Conservation (phyloP, 345 rosid genomes). For the Barbarea vulgaris region DNA sequence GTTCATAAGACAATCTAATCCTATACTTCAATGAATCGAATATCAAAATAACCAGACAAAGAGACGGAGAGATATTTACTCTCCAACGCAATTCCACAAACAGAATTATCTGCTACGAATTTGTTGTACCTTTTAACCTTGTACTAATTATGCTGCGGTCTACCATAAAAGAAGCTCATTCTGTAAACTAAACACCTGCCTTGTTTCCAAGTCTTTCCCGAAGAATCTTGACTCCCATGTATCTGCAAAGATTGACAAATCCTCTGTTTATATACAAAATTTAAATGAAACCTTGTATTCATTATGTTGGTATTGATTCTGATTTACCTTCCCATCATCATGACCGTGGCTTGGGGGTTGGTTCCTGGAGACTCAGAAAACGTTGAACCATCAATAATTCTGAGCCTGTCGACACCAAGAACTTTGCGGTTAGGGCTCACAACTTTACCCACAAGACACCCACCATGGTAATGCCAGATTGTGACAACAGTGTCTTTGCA, state of each 20-base stretch:
- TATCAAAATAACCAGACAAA: constrained; percentile 28
- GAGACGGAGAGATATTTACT: not conserved
- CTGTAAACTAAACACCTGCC: constrained; percentile 50
- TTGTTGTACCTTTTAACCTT: constrained; percentile 6
- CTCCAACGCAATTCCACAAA: constrained; percentile 24
- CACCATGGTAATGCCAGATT: constrained; percentile 98
- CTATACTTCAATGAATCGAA: constrained; percentile 36
- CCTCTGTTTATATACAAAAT: constrained; percentile 10
- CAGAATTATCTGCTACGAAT: constrained; percentile 20
- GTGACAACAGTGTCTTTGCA: constrained; percentile 92
- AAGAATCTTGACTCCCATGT: constrained; percentile 86
- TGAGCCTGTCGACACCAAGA: constrained; percentile 69
- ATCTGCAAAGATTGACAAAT: constrained; percentile 55
- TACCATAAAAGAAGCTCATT: not conserved
- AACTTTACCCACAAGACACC: constrained; percentile 84
- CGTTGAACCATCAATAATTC: constrained; percentile 83
- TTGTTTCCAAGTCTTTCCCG: constrained; percentile 65
- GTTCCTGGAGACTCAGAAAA: constrained; percentile 88
- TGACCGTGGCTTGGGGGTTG: constrained; percentile 93
- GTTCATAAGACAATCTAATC: constrained; percentile 29
- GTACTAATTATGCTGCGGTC: not conserved
- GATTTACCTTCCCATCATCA: constrained; percentile 98
- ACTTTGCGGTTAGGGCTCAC: constrained; percentile 58
- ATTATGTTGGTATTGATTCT: constrained; percentile 26
- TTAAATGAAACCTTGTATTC: not conserved